Base-by-base conservation (phyloP, 176 grass and related monocot species). In the Zea luxurians region DNA sequence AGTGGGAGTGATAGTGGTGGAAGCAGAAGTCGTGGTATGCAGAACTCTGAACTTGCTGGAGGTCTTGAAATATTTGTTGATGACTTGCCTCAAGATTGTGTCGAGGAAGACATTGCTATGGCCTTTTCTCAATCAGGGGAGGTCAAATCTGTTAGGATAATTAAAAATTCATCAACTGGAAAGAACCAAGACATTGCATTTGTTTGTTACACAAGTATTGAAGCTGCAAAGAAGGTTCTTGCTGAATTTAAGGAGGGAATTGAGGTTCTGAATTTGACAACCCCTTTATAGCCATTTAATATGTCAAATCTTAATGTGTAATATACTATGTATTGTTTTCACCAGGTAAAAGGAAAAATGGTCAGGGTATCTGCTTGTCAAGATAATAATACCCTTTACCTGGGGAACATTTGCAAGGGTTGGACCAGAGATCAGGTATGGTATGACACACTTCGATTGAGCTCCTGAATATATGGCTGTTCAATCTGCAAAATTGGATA, bases 361-460 rank as follows among this genome's bases (percentile, higher is more conserved):
- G 88, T 93, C 37, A 83, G 84, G 59, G 81, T 97, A 81, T 91
- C 88, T 71, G 67, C 72, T 82, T 90, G 80, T 69, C 80, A 73
- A 64, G 82, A 84, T 75, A 86, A 92, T 67, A 66, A 79, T 52
- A 86, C 83, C 48, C 80, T 97, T 87, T 92, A 86, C 49, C 50
- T 97, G 40, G 86, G 74, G 60, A 97, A 97, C 72, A 97, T 97
- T 63, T 84, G 90, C 80, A 97, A 90, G 68, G 88, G 83, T 64
- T 97, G 90, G 93, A 90, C 90, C 73, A 88, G 90, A 86, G 93
- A 97, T 82, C 90, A 92, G 83, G 93, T 81, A 88, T 18, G 76
- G 46, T 46, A 68, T 49, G 69, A 67, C 41, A 41, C 13, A 21
- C 57, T 77, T 78, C 57, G 70, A 63, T 20, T 82, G 68, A 55